Evolutionary conservation across 2,329 filamentous ascomycete species (phyloP), one percentile per base, ranked within the genome.

Genomic region (Phaeophleospora eucalypticola): DNA sequence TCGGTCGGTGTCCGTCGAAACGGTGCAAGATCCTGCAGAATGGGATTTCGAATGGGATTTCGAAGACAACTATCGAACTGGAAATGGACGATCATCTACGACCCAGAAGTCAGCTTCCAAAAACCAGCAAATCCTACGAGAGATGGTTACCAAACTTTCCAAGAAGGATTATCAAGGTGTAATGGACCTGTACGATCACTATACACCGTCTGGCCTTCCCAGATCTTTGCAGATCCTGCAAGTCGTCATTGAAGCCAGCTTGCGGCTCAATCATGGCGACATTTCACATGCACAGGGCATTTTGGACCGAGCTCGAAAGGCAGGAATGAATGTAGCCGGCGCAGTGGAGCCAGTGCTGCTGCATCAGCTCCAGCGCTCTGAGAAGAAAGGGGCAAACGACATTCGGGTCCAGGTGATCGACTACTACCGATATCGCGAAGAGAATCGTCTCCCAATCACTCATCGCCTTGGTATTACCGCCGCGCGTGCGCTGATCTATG

Each of bases 381-480:
- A 51, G 16, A 48, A 41, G 12, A 47, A 43, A n/a, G 49, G 53
- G 38, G 48, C 45, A 14, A 44, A 51, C 17, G 32, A 33, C n/a
- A 36, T 65, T 20, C 51, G 56, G 18, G 21, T 41, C 4, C 56
- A 39, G 9, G 55, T 62, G 9, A 45, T 59, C 10, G 57, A 57
- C 2, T 63, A 64, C 48, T 67, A 67, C 45, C 52, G 56, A n/a
- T 41, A 49, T 14, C 64, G 63, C 46, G 54, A 57, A n/a, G 45
- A 53, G 21, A 54, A 61, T 21, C 60, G 59, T 4, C 51, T 53
- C 16, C 51, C 51, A 6, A 46, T 59, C n/a, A 53, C 48, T 20
- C 58, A 64, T 38, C 51, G 60, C 41, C 41, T 64, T n/a, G 60
- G 52, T 20, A 54, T 59, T 16, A 49, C 56, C 3, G 64, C 63